A percentile compares a stretch with the other conserved stretches of the same genome.
Conservation (phyloP, 768 basidiomycete species). For the Suillus lakei region DNA sequence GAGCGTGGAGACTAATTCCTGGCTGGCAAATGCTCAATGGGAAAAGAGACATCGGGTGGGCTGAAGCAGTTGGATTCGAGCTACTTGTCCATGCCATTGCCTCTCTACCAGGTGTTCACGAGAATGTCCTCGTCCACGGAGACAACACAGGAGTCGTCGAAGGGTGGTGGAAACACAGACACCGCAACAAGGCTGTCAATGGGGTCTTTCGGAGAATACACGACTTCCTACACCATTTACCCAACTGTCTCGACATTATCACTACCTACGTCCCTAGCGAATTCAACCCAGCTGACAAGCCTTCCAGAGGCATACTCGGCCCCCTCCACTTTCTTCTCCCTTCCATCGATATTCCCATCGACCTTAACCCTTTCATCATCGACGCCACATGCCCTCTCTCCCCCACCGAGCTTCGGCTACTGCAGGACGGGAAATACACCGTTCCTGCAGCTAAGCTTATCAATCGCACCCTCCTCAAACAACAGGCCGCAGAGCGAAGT, state of each 20-base stretch:
- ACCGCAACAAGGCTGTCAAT: too few relatives aligned
- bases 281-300: neutral
- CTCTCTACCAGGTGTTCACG: neutral
- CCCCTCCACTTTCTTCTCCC: conserved; percentile 17
- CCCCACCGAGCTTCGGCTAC: conserved; percentile 16
- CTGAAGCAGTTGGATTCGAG: conserved; percentile 50
- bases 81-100: conserved; percentile 35
- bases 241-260: too few relatives aligned
- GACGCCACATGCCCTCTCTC: conserved; percentile 22
- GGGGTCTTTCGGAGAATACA: too few relatives aligned
- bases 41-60: conserved; percentile 48
- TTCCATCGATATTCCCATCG: conserved; percentile 21
- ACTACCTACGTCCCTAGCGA: neutral
- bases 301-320: neutral
- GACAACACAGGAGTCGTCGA: conserved; percentile 48
- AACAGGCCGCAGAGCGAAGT: neutral
- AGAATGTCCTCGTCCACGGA: conserved; percentile 32
- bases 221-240: too few relatives aligned
- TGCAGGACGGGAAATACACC: conserved; percentile 2
- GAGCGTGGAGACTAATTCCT: conserved; percentile 37
- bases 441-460: conserved; percentile 5
- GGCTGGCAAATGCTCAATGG: conserved; percentile 32
- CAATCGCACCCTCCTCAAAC: neutral
- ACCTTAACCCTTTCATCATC: conserved; percentile 11
- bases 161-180: conserved; percentile 51